phyloP scores from a whole-genome alignment of 805 yeast species.

The Zygotorulaspora chibaensis region DNA sequence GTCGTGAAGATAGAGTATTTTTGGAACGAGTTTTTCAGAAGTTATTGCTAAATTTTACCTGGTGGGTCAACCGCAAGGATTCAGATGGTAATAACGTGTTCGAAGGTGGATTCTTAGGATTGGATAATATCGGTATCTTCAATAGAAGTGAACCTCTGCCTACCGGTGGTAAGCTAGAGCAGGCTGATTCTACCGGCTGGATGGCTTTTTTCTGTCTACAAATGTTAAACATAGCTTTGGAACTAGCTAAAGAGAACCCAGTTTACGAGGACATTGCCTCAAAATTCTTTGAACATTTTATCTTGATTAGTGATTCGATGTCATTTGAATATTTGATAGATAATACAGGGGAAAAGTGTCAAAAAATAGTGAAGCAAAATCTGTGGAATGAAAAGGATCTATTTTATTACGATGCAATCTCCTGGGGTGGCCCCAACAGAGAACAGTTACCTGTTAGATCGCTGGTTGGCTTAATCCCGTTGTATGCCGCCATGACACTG shows the following conservation, averaged over 20 bases:
- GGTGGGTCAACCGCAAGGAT: conserved; percentile 97
- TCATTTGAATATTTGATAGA: conserved; percentile 46
- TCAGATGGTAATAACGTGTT: conserved; percentile 80
- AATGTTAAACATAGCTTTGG: conserved; percentile 89
- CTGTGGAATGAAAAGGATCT: conserved; percentile 88
- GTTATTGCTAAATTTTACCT: conserved; percentile 79
- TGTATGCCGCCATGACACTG: conserved; percentile 81
- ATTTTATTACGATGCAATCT: conserved; percentile 86
- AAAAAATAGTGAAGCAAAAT: conserved; percentile 50
- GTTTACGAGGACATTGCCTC: conserved; percentile 93
- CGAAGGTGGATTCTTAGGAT: conserved; percentile 90
- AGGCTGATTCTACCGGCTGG: conserved; percentile 97
- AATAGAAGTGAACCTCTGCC: conserved; percentile 92
- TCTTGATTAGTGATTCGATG: conserved; percentile 92
- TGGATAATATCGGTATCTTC: conserved; percentile 89
- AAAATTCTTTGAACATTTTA: conserved; percentile 88
- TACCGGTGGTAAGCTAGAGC: conserved; percentile 84
- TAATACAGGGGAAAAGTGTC: conserved; percentile 35
- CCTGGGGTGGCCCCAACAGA: conserved; percentile 66
- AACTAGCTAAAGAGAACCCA: conserved; percentile 76
- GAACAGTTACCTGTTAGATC: conserved; percentile 81
- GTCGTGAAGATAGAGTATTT: conserved; percentile 74
- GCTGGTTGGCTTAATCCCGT: conserved; percentile 84
- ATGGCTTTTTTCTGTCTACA: conserved; percentile 89
- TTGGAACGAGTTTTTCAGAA: conserved; percentile 92